Conservation (phyloP, 192 early-diverging fungal genomes). For the Backusella morwellensis region DNA sequence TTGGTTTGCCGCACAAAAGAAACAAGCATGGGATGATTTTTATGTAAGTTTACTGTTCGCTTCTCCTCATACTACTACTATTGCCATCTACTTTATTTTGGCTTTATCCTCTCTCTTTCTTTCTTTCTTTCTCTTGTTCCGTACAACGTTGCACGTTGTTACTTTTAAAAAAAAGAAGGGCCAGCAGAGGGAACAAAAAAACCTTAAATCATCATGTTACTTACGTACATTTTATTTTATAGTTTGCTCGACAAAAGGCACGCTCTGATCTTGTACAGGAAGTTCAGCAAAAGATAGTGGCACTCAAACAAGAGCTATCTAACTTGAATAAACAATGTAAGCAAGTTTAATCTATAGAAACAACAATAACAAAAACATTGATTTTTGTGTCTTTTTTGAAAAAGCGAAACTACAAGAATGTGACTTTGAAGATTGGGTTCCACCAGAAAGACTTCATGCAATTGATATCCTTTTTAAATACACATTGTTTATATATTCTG, state of each 20-base stretch:
- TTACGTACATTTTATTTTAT: not conserved
- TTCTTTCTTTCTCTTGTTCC: not conserved
- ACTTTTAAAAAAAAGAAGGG: not conserved
- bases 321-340: not conserved
- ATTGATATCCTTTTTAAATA: constrained; percentile 16
- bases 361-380: not conserved
- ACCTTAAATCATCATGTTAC: constrained; percentile 4
- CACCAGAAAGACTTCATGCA: constrained; percentile 11
- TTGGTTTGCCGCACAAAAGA: constrained; percentile 17
- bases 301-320: not conserved
- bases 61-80: not conserved
- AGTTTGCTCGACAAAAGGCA: constrained; percentile 1
- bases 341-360: not conserved
- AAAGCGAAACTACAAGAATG: constrained; percentile 9
- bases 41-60: not conserved
- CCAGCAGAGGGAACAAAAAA: not conserved
- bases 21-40: constrained; percentile 18
- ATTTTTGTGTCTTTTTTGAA: not conserved
- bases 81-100: not conserved
- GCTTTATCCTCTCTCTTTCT: not conserved
- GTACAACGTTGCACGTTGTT: constrained; percentile 5
- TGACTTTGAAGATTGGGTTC: constrained; percentile 11
- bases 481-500: not conserved
- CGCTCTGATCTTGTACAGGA: constrained; percentile 3
- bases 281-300: not conserved